Conservation (phyloP, 352 stramenopile genomes). For the Phytophthora sp. region DNA sequence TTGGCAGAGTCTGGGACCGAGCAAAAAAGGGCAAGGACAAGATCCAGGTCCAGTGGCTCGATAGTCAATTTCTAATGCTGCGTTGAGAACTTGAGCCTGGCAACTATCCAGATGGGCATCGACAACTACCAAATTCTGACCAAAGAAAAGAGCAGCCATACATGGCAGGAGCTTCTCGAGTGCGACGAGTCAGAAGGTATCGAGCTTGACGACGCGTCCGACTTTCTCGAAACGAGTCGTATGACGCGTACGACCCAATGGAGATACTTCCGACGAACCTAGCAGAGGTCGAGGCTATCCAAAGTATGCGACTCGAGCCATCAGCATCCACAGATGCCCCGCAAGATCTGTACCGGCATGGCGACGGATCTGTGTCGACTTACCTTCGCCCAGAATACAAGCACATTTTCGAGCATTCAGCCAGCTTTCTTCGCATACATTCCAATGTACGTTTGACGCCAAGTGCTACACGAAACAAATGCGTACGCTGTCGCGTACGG, state of each 20-base stretch:
- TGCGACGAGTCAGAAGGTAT: not conserved
- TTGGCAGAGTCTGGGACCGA: not conserved
- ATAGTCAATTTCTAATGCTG: slow-evolving; percentile 7
- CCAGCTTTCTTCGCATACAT: too few species aligned
- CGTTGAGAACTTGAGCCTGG: not conserved
- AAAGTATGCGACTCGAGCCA: not conserved
- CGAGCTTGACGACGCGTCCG: not conserved
- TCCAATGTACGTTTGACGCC: not conserved
- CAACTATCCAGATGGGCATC: not conserved
- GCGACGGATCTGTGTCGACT: not conserved
- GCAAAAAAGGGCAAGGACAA: too few species aligned
- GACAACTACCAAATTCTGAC: not conserved
- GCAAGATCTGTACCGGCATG: not conserved
- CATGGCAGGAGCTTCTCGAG: too few species aligned
- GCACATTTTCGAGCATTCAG: slow-evolving; percentile 1
- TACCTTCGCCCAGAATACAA: not conserved
- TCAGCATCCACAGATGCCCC: not conserved
- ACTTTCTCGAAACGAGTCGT: not conserved
- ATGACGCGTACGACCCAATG: not conserved
- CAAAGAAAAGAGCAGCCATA: not conserved
- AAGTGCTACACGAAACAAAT: slow-evolving; percentile 7
- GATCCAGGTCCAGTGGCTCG: not conserved
- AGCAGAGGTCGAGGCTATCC: not conserved
- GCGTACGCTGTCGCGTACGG: not conserved
- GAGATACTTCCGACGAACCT: not conserved